Percentiles rank a stretch among this genome's conserved stretches.
These are phyloP conservation scores for Barbatosphaeria neglecta DNA, from an alignment of 495 filamentous ascomycete species.

Conservation along the genomic window DNA sequence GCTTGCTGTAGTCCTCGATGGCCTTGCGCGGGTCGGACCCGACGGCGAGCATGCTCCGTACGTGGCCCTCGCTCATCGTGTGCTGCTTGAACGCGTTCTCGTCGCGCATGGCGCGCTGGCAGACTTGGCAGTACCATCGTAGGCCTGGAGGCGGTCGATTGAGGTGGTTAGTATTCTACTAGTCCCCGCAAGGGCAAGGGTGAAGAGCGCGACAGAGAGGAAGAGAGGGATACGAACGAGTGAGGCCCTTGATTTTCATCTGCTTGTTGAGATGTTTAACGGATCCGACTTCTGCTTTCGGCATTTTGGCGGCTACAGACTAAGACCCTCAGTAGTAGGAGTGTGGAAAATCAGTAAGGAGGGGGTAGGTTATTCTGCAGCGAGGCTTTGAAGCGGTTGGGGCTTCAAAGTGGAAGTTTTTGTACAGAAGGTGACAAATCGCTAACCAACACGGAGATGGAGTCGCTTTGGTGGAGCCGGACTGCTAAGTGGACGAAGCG, in stretches of 20 bases:
- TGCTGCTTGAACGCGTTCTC: conserved; percentile 75
- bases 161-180: too few relatives aligned
- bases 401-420: too few relatives aligned
- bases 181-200: too few relatives aligned
- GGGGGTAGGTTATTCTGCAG: too few relatives aligned
- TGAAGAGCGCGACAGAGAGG: not conserved
- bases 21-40: conserved; percentile 71
- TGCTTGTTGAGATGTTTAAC: conserved; percentile 81
- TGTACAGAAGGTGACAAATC: too few relatives aligned
- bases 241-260: conserved; percentile 76
- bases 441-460: too few relatives aligned
- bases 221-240: not conserved
- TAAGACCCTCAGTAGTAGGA: too few relatives aligned
- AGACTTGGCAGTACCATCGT: conserved; percentile 74
- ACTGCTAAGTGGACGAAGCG: too few relatives aligned
- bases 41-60: conserved; percentile 72
- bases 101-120: conserved; percentile 36
- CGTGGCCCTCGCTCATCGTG: conserved; percentile 68
- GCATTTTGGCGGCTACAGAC: conserved; percentile 62
- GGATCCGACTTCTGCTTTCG: conserved; percentile 78
- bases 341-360: too few relatives aligned
- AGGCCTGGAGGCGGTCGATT: conserved; percentile 44
- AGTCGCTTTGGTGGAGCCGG: too few relatives aligned
- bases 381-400: too few relatives aligned
- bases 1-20: conserved; percentile 61